These are phyloP conservation scores for Beauveria rudraprayagi DNA, from an alignment of 2,329 filamentous ascomycete species.

Conservation along the genomic window DNA sequence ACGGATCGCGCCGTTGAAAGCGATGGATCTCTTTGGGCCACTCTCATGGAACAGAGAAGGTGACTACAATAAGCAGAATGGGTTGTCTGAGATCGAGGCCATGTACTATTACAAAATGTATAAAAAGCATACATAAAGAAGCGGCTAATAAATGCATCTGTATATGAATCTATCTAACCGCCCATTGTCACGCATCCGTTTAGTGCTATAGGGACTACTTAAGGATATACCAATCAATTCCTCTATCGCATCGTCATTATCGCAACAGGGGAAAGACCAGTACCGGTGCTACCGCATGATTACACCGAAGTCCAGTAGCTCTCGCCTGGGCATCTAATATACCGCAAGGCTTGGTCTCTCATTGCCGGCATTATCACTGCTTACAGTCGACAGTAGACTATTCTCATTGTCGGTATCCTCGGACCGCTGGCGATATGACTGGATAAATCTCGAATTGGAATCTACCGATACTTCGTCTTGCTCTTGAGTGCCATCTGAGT, in stretches of 20 bases:
- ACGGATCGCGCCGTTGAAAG: background rate
- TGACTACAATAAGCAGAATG: background rate
- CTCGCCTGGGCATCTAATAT: background rate
- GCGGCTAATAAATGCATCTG: conserved; percentile 8
- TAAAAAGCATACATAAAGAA: background rate
- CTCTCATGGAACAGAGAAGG: background rate
- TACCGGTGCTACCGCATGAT: too few species aligned
- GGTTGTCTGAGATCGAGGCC: background rate
- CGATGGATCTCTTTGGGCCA: background rate
- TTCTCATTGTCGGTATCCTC: conserved; percentile 5
- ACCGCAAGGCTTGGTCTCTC: background rate
- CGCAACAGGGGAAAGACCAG: background rate
- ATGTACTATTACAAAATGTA: conserved; percentile 6
- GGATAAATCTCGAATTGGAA: conserved; percentile 9
- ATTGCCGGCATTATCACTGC: background rate
- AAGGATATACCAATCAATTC: background rate
- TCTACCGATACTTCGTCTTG: conserved; percentile 2
- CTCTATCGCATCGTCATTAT: background rate
- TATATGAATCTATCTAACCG: conserved; percentile 9
- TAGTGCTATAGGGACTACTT: background rate
- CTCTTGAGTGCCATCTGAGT: background rate
- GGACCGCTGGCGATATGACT: conserved; percentile 7
- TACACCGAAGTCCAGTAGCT: background rate
- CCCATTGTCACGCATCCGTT: background rate
- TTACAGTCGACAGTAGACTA: background rate